These are phyloP conservation scores for Cucumis melo DNA, from an alignment of 306 rosid genomes.

Conservation along the genomic window DNA sequence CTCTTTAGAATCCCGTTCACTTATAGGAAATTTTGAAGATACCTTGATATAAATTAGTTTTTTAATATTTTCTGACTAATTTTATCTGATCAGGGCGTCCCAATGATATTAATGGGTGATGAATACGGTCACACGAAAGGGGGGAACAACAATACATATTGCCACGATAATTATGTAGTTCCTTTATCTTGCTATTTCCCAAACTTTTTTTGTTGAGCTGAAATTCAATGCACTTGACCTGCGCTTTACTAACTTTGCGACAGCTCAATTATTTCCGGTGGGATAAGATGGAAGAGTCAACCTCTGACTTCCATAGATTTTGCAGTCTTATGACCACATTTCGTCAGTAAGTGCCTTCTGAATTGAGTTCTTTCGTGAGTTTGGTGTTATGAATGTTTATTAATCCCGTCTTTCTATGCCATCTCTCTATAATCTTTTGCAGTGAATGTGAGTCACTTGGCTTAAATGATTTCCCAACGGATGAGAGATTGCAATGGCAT, in stretches of 20 bases:
- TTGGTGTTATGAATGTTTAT: neutral
- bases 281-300: conserved; percentile 78
- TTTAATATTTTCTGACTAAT: neutral
- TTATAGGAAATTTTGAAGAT: neutral
- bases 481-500: conserved; percentile 90
- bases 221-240: neutral
- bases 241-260: conserved; percentile 15
- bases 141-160: conserved; percentile 94
- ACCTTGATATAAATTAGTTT: neutral
- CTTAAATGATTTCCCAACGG: conserved; percentile 72
- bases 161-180: conserved; percentile 83
- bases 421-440: conserved; percentile 18
- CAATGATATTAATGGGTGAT: conserved; percentile 90
- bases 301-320: conserved; percentile 70
- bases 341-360: conserved; percentile 40
- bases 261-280: conserved; percentile 84
- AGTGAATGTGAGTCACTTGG: conserved; percentile 91
- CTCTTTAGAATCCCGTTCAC: neutral
- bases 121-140: conserved; percentile 98
- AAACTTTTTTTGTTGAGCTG: neutral
- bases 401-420: neutral
- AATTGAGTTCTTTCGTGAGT: neutral
- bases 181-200: conserved; percentile 16
- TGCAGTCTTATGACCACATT: conserved; percentile 67
- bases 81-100: conserved; percentile 64